Conservation (phyloP, 2,329 filamentous ascomycete species). For the Exserohilum rostratum region DNA sequence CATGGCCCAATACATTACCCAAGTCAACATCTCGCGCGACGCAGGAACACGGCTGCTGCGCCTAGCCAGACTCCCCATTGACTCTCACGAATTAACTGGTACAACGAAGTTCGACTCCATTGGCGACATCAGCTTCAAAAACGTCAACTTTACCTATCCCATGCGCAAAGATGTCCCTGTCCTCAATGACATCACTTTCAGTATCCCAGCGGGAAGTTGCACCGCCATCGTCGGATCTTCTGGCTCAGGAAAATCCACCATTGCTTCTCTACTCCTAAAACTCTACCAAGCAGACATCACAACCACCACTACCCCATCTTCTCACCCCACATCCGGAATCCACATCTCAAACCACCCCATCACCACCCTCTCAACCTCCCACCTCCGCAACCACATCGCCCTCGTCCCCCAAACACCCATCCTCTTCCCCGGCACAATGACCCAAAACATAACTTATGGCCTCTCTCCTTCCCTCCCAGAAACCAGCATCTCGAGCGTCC, state of each 20-base stretch:
- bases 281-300: slow-evolving; percentile 61
- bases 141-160: slow-evolving; percentile 76
- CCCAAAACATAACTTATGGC: slow-evolving; percentile 84
- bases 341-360: slow-evolving; percentile 66
- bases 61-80: slow-evolving; percentile 66
- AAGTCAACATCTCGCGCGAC: slow-evolving; percentile 75
- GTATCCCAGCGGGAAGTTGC: slow-evolving; percentile 66
- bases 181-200: slow-evolving; percentile 69
- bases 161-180: slow-evolving; percentile 59
- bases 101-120: slow-evolving; percentile 51
- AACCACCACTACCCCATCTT: not conserved
- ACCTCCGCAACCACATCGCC: slow-evolving; percentile 66
- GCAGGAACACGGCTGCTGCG: slow-evolving; percentile 75
- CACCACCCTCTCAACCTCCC: slow-evolving; percentile 62
- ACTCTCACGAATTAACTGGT: slow-evolving; percentile 65
- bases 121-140: slow-evolving; percentile 64
- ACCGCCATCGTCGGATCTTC: slow-evolving; percentile 83
- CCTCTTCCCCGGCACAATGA: slow-evolving; percentile 78
- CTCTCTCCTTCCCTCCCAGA: slow-evolving; percentile 62
- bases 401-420: slow-evolving; percentile 74
- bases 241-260: slow-evolving; percentile 89
- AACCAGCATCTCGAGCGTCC: slow-evolving; percentile 54
- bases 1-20: slow-evolving; percentile 77
- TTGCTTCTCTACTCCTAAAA: slow-evolving; percentile 75
- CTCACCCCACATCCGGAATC: slow-evolving; percentile 48